phyloP scores from a whole-genome alignment of 805 yeast genomes.

The Yarrowia sp. region DNA sequence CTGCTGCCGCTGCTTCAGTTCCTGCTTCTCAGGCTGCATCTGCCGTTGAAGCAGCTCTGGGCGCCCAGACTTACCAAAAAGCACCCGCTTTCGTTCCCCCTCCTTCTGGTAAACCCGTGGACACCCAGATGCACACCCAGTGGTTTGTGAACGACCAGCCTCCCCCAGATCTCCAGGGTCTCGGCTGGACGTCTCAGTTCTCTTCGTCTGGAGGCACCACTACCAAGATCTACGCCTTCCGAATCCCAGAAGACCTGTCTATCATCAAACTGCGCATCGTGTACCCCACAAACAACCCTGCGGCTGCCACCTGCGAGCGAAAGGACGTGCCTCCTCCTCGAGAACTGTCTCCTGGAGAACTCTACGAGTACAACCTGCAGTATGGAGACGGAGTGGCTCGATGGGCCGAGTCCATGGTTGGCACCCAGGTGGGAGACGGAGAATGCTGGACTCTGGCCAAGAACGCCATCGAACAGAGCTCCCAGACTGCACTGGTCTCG shows the following conservation, averaged over 20 bases:
- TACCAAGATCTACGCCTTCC: constrained; percentile 45
- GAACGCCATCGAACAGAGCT: constrained; percentile 47
- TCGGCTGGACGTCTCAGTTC: constrained; percentile 43
- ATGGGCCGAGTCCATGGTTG: constrained; percentile 50
- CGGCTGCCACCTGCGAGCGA: constrained; percentile 50
- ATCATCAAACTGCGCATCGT: constrained; percentile 47
- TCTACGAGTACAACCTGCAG: constrained; percentile 44
- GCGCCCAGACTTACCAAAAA: constrained; percentile 8
- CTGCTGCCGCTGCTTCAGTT: not conserved
- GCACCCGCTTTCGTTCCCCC: constrained; percentile 27
- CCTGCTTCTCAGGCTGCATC: constrained; percentile 11
- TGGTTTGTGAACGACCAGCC: constrained; percentile 45
- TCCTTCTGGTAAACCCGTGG: constrained; percentile 30
- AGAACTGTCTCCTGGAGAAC: constrained; percentile 45
- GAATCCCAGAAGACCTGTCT: constrained; percentile 48
- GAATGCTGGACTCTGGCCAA: constrained; percentile 55
- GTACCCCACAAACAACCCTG: constrained; percentile 51
- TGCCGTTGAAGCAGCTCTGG: constrained; percentile 24
- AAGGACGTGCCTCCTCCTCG: constrained; percentile 55
- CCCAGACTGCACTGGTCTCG: constrained; percentile 46
- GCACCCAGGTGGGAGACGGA: constrained; percentile 50
- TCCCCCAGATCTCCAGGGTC: constrained; percentile 47
- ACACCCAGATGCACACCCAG: constrained; percentile 43
- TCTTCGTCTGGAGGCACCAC: constrained; percentile 42
- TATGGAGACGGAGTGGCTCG: constrained; percentile 49